Conservation (phyloP, 208 protist species). For the Trichomonas gallinae region DNA sequence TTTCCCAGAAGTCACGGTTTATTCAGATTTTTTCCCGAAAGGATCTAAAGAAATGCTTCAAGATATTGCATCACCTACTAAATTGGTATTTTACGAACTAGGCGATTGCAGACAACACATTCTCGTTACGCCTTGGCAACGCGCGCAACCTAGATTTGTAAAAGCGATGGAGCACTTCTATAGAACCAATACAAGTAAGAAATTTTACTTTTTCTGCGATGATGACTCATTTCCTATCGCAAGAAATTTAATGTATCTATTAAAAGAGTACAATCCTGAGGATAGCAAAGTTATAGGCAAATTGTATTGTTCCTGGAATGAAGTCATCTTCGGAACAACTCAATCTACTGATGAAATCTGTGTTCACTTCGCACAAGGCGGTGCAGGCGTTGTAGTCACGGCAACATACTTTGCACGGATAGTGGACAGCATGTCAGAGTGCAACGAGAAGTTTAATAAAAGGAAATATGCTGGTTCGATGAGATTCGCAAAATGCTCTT, state of each 20-base stretch:
- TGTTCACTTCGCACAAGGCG: not conserved
- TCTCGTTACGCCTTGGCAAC: not conserved
- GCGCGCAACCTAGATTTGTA: not conserved
- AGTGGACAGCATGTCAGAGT: not conserved
- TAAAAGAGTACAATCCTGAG: not conserved
- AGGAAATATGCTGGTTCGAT: not conserved
- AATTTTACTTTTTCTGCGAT: not conserved
- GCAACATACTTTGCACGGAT: not conserved
- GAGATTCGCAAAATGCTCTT: not conserved
- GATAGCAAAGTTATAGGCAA: not conserved
- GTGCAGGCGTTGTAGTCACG: not conserved
- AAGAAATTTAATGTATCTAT: not conserved
- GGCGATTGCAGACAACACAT: not conserved
- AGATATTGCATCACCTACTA: not conserved
- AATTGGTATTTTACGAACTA: not conserved
- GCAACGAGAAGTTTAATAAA: not conserved
- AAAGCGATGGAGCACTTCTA: not conserved
- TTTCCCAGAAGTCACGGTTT: not conserved
- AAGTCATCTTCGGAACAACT: not conserved
- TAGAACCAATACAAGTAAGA: not conserved
- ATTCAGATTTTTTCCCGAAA: not conserved
- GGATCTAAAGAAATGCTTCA: not conserved
- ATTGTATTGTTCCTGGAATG: not conserved
- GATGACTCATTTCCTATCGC: not conserved
- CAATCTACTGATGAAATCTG: not conserved